phyloP scores from a whole-genome alignment of 1,139 yeast species.

The Candida sanyaensis region DNA sequence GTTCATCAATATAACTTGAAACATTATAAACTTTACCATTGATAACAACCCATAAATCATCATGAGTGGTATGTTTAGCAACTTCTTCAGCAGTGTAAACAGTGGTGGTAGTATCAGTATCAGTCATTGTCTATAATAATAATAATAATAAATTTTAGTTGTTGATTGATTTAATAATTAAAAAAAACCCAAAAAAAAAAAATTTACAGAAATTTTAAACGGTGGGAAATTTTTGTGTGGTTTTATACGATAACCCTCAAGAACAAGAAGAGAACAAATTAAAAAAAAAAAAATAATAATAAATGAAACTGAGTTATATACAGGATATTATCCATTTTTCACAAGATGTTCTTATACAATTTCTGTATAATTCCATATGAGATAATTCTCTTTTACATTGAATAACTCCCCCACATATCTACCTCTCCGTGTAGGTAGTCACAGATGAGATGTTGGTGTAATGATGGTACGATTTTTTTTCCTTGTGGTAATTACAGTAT shows the following conservation, averaged over 20 bases:
- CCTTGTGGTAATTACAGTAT: background rate
- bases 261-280: no score
- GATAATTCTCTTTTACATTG: no score
- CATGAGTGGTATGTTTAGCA: slow-evolving; percentile 71
- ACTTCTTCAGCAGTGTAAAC: slow-evolving; percentile 57
- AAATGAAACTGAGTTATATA: background rate
- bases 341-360: background rate
- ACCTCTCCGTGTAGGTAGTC: no score
- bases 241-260: background rate
- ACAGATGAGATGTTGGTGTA: background rate
- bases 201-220: background rate
- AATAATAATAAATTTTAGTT: no score
- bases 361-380: background rate
- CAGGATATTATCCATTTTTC: background rate
- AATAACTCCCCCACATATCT: no score
- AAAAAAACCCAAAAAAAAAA: background rate
- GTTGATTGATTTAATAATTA: slow-evolving; percentile 11
- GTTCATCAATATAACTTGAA: slow-evolving; percentile 85
- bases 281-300: no score
- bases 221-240: slow-evolving; percentile 2
- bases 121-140: background rate
- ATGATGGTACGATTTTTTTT: background rate
- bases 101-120: slow-evolving; percentile 19
- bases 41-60: slow-evolving; percentile 88
- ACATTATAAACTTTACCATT: slow-evolving; percentile 91